Percentiles rank a stretch among this genome's conserved stretches.
These are phyloP conservation scores for Clavariopsis aquatica DNA, from an alignment of 495 filamentous ascomycete species.

Conservation along the genomic window DNA sequence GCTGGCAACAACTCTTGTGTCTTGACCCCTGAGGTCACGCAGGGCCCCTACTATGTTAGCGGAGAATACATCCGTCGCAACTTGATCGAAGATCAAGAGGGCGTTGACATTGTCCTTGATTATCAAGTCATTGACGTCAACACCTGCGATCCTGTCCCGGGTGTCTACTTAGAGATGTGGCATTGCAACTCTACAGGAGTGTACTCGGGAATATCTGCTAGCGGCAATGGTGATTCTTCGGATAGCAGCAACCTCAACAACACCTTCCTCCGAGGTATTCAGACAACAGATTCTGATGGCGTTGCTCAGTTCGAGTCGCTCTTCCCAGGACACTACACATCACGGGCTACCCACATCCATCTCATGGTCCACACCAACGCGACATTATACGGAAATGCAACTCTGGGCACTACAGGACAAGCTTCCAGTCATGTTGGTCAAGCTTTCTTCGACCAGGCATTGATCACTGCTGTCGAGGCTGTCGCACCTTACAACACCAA, in stretches of 20 bases:
- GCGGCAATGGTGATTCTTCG: slow-evolving; percentile 21
- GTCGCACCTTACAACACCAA: slow-evolving; percentile 58
- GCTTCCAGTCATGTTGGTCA: slow-evolving; percentile 60
- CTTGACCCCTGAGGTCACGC: slow-evolving; percentile 31
- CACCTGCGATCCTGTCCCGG: slow-evolving; percentile 51
- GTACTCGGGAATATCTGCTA: slow-evolving; percentile 48
- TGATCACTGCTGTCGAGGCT: slow-evolving; percentile 57
- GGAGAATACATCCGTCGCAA: slow-evolving; percentile 56
- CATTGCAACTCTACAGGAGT: slow-evolving; percentile 52
- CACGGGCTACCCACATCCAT: slow-evolving; percentile 61
- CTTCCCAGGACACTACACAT: slow-evolving; percentile 58
- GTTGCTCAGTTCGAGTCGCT: slow-evolving; percentile 54
- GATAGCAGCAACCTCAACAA: slow-evolving; percentile 48
- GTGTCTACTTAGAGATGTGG: slow-evolving; percentile 63
- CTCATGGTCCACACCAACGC: slow-evolving; percentile 24
- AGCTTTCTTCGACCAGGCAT: slow-evolving; percentile 64
- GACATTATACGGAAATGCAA: slow-evolving; percentile 49
- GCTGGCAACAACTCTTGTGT: slow-evolving; percentile 44
- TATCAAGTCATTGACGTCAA: slow-evolving; percentile 37
- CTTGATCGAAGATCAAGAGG: slow-evolving; percentile 54
- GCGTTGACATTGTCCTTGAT: slow-evolving; percentile 60
- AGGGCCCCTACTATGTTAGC: slow-evolving; percentile 39
- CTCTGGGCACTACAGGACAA: slow-evolving; percentile 48
- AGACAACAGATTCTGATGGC: slow-evolving; percentile 52
- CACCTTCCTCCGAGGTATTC: slow-evolving; percentile 55